Conservation (phyloP, 306 rosid genomes). For the Hippophae gyantsensis region DNA sequence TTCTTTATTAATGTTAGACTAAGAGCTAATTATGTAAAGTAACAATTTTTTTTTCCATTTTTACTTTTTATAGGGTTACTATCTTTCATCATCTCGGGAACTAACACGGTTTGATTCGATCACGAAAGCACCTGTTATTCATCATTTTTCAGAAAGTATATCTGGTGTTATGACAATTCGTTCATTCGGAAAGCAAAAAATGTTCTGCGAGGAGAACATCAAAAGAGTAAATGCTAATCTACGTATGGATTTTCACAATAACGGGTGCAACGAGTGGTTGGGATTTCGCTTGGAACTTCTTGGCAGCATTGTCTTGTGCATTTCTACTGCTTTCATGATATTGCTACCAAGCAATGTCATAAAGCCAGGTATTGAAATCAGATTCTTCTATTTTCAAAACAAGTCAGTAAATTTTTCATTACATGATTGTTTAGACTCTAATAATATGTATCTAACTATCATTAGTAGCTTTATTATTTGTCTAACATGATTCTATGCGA, state of each 20-base stretch:
- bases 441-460: too few relatives aligned
- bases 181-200: conserved; percentile 45
- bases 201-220: conserved; percentile 50
- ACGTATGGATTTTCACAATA: conserved; percentile 91
- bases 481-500: too few relatives aligned
- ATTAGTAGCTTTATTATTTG: too few relatives aligned
- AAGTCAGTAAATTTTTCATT: too few relatives aligned
- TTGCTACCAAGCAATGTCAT: conserved; percentile 68
- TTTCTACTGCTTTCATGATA: conserved; percentile 82
- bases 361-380: conserved; percentile 54
- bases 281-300: conserved; percentile 86
- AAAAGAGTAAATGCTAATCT: conserved; percentile 62
- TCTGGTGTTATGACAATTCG: conserved; percentile 90
- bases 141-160: conserved; percentile 91
- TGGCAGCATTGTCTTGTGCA: conserved; percentile 66
- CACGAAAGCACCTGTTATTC: conserved; percentile 93
- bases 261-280: conserved; percentile 85
- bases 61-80: conserved; percentile 49
- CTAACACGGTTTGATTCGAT: conserved; percentile 80
- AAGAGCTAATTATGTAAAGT: too few relatives aligned
- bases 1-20: too few relatives aligned
- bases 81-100: conserved; percentile 80
- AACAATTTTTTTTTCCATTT: too few relatives aligned
- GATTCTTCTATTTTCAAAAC: too few relatives aligned
- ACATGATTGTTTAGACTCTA: too few relatives aligned